Percentiles rank a stretch among this genome's conserved stretches.
Evolutionary conservation across 345 rosid genomes (phyloP).

Genomic region (Ailanthus altissimus): DNA sequence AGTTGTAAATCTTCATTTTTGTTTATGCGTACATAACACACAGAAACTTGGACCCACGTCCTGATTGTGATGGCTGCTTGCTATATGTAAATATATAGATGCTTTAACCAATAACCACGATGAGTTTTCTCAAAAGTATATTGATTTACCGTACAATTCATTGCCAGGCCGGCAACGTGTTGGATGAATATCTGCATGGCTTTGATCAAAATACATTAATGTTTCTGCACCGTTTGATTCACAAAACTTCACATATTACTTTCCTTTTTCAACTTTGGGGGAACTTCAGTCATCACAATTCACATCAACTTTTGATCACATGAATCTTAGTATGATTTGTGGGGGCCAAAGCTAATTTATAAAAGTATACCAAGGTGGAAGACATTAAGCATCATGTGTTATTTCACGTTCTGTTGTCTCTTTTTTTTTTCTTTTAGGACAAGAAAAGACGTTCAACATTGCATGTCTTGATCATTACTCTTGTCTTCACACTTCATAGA

Average conservation of each 20-base stretch:
- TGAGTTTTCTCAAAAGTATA: not conserved
- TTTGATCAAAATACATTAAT: not conserved
- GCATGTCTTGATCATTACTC: not conserved
- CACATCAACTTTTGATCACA: not conserved
- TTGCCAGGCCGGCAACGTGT: no score
- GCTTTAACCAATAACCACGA: not conserved
- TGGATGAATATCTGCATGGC: not conserved
- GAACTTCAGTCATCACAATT: not conserved
- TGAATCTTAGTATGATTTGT: constrained; percentile 12
- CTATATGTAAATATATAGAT: not conserved
- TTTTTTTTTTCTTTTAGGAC: constrained; percentile 10
- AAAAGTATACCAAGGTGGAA: not conserved
- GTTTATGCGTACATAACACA: not conserved
- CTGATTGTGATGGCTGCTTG: not conserved
- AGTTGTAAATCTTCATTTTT: not conserved
- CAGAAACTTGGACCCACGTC: constrained; percentile 17
- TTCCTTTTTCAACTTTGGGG: no score
- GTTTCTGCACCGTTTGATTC: constrained; percentile 1
- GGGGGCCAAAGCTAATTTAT: not conserved
- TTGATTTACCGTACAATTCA: not conserved
- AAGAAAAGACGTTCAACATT: not conserved
- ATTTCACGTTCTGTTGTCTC: not conserved
- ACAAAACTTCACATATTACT: not conserved
- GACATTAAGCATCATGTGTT: not conserved
- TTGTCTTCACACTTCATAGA: not conserved